Evolutionary conservation across 1,139 yeast genomes (phyloP), one percentile per base, ranked within the genome.

Genomic region (Pichia sp.): DNA sequence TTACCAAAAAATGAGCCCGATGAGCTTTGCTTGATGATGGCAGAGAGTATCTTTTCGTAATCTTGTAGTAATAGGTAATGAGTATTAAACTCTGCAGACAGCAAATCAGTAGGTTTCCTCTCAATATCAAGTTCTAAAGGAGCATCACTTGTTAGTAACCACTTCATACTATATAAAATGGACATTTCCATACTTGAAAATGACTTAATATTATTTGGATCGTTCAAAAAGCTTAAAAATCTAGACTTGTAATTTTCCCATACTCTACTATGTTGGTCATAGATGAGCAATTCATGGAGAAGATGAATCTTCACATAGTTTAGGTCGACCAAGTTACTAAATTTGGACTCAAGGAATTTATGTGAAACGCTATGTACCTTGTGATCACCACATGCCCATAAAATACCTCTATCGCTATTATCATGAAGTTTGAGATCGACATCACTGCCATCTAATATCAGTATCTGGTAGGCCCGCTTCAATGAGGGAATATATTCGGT

Each of bases 381-480:
- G 50, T 66, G 68, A 26, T 65, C 62, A 19, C 76, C 79, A 59
- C 73, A 67, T 51, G 75, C 74, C 80, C 82, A 79, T 37, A 75
- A 70, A 2, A 74, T 72, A 8, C 63, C 66, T 43, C 64, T 62
- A 60, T 82, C 86, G 58, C 85, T 68, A 58, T 81, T 80, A 60
- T 81, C 84, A 44, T 60, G 61, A 22, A 66, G 36, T n/a, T 52
- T 56, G 4, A 47, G 16, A 48, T 58, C 57, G 6, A 57, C 51
- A 40, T 58, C 63, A 16, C 13, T n/a, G 8, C 53, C 48, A 21
- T 37, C 13, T 2, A 26, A 16, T n/a, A 16, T 7, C n/a, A 51
- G 41, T 4, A 12, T 42, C 10, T 41, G 36, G 21, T 51, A 51
- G 1, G 51, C 52, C 12, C 45, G 13, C 36, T 42, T 51, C 12